A percentile compares a stretch with the other conserved stretches of the same genome.
phyloP scores from a whole-genome alignment of 139 green algal genomes.

The Volvox africanus region DNA sequence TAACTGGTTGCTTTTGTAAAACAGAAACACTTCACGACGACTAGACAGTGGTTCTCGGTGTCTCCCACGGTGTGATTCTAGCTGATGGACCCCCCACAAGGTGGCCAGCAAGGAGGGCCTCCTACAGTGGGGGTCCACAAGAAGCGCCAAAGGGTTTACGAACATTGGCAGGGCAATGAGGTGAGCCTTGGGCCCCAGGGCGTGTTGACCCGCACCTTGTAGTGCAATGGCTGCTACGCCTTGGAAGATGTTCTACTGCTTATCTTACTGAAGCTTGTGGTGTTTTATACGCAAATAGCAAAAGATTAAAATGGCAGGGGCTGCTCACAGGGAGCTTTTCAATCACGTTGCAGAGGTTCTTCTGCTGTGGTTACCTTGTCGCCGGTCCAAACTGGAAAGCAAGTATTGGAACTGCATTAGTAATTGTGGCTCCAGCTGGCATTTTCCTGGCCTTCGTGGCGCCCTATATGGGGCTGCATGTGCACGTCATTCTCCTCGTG shows the following conservation, averaged over 20 bases:
- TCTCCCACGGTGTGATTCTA: too few relatives aligned
- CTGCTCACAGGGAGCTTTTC: too few relatives aligned
- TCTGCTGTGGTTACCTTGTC: conserved; percentile 67
- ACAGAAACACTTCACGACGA: conserved; percentile 60
- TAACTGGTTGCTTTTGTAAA: conserved; percentile 63
- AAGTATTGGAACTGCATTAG: conserved; percentile 64
- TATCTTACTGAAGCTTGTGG: too few relatives aligned
- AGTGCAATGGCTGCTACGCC: background rate
- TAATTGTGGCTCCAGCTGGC: conserved; percentile 77
- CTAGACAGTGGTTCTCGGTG: background rate
- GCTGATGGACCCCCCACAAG: background rate
- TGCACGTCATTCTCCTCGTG: conserved; percentile 60
- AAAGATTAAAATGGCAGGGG: too few relatives aligned
- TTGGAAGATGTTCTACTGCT: too few relatives aligned
- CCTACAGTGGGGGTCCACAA: background rate
- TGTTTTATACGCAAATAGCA: too few relatives aligned
- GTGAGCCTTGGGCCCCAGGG: conserved; percentile 16
- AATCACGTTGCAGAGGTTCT: conserved; percentile 56
- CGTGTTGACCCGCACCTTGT: background rate
- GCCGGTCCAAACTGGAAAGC: conserved; percentile 87
- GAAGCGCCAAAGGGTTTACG: conserved; percentile 62
- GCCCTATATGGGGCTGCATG: conserved; percentile 65
- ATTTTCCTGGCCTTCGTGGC: conserved; percentile 81
- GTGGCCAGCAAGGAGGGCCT: background rate
- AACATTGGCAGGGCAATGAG: conserved; percentile 81